These are phyloP conservation scores for Fusarium virguliforme DNA, from an alignment of 2,329 filamentous ascomycete species.

Conservation along the genomic window DNA sequence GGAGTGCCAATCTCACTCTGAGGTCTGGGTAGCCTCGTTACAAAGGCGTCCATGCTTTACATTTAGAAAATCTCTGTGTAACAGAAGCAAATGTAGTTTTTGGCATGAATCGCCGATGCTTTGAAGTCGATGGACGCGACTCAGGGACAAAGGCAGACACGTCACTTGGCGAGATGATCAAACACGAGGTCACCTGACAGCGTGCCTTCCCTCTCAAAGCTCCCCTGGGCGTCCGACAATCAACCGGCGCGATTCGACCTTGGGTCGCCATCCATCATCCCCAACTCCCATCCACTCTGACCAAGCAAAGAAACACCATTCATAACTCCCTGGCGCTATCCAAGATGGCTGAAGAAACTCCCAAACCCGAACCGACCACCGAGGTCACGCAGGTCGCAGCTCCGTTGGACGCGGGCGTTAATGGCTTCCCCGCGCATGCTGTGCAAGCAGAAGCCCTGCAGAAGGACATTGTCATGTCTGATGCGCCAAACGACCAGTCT, in stretches of 20 bases:
- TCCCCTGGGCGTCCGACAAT: constrained; percentile 39
- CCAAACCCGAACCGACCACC: constrained; percentile 39
- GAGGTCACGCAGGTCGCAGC: constrained; percentile 45
- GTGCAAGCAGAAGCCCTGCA: constrained; percentile 48
- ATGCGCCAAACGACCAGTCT: constrained; percentile 60
- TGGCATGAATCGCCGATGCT: constrained; percentile 2
- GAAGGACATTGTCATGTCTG: constrained; percentile 63
- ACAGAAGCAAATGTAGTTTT: neutral
- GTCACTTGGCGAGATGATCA: constrained; percentile 23
- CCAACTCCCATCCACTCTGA: constrained; percentile 15
- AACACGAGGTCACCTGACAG: constrained; percentile 61
- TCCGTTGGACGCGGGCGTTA: constrained; percentile 43
- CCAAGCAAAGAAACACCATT: constrained; percentile 14
- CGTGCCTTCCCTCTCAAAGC: constrained; percentile 16
- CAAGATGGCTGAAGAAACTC: constrained; percentile 54
- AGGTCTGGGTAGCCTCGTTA: constrained; percentile 52
- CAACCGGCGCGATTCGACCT: constrained; percentile 45
- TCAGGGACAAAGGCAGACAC: constrained; percentile 30
- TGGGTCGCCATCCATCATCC: constrained; percentile 5
- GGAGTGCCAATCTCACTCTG: constrained; percentile 30
- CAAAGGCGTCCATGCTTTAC: constrained; percentile 59
- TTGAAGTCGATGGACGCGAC: constrained; percentile 38
- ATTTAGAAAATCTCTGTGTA: constrained; percentile 27
- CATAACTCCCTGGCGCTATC: constrained; percentile 4
- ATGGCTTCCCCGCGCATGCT: constrained; percentile 38